A percentile compares a stretch with the other conserved stretches of the same genome.
phyloP scores from a whole-genome alignment of 2,329 filamentous ascomycete species.

The Fusarium compactum region DNA sequence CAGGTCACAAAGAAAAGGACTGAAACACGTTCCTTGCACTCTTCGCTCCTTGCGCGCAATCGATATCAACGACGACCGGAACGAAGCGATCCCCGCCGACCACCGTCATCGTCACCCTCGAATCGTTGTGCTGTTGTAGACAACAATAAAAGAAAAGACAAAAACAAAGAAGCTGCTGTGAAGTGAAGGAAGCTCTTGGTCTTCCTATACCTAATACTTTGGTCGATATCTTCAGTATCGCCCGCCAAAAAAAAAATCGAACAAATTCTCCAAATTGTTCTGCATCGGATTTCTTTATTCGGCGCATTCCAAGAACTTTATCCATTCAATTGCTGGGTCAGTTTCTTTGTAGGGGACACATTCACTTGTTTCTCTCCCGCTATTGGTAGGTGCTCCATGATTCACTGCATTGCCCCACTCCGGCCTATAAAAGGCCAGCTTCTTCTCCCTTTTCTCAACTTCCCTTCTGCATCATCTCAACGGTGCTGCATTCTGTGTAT shows the following conservation, averaged over 20 bases:
- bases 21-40: conserved; percentile 58
- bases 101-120: conserved; percentile 50
- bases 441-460: conserved; percentile 41
- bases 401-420: conserved; percentile 40
- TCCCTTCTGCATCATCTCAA: conserved; percentile 39
- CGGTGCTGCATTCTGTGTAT: conserved; percentile 14
- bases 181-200: conserved; percentile 46
- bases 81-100: conserved; percentile 51
- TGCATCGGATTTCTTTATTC: conserved; percentile 40
- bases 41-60: conserved; percentile 51
- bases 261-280: conserved; percentile 26
- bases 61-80: conserved; percentile 53
- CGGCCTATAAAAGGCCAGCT: conserved; percentile 45
- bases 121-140: conserved; percentile 55
- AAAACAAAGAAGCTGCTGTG: conserved; percentile 47
- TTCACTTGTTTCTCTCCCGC: conserved; percentile 97
- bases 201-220: conserved; percentile 36
- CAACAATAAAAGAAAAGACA: conserved; percentile 48
- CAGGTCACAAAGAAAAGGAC: conserved; percentile 51
- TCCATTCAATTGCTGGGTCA: conserved; percentile 46
- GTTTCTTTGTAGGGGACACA: conserved; percentile 82
- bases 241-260: conserved; percentile 9
- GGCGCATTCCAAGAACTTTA: conserved; percentile 38
- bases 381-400: conserved; percentile 66
- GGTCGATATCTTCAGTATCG: conserved; percentile 27